Base-by-base conservation (phyloP, 352 stramenopile genomes). In the Globisporangium alternatum region DNA sequence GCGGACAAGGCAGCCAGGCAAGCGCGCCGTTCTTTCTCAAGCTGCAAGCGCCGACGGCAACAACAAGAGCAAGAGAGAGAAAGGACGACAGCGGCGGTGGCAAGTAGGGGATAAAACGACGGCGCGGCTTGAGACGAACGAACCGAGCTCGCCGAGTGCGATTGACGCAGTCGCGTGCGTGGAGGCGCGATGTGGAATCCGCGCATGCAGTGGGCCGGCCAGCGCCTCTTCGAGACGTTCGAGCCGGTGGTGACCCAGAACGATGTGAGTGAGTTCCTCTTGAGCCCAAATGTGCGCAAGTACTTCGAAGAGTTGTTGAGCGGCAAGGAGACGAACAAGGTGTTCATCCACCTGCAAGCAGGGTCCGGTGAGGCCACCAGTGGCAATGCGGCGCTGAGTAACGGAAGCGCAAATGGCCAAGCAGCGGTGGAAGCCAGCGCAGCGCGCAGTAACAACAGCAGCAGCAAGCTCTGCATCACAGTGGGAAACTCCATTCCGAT, bases 121-220 rank as follows among this genome's bases (percentile, higher is more conserved):
- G n/a, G 44, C 15, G 44, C 37, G 5, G 33, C 37, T 4, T 58
- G 17, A 21, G 10, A 21, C 28, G 39, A 21, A 22, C 39, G 22
- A 25, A 48, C 30, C 5, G 39, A 28, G 22, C 39, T 15, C 17
- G 3, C 19, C 25, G 43, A 21, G 39, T 43, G 22, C 9, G 19
- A 30, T 35, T 21, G 17, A 13, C 31, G 30, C 28, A 56, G 51
- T 17, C 31, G 58, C 6, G 21, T 31, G 25, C 17, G 13, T 3
- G 17, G 22, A 22, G 59, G n/a, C 21, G 54, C 43, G 57, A 95
- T 95, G 83, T 77, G 72, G 71, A 95, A 66, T 44, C 64, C 79
- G 49, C 87, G 87, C 49, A 92, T 94, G 81, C 85, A 93, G 69
- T 95, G 87, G 87, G 75, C 89, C 47, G 80, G 70, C 5, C 77